Evolutionary conservation across 257 asterid genomes (phyloP), one percentile per base, ranked within the genome.

Genomic region (Solanum dulcamara): DNA sequence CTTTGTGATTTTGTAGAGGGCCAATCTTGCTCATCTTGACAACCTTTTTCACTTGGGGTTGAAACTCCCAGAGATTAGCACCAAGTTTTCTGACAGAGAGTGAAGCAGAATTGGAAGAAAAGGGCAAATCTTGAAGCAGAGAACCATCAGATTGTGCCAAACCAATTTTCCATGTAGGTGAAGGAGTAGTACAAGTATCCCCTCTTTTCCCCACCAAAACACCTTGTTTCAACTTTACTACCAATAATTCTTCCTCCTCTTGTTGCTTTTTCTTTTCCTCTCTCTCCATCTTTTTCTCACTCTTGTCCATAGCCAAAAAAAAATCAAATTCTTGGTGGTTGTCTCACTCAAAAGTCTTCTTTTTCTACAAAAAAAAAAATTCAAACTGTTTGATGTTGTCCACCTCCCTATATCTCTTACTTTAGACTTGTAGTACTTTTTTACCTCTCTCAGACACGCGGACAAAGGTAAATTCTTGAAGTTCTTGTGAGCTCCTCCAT

Each of bases 81-180:
- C 93, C 95, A 87, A 96, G 91, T 85, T 94, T 92, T 59, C 98
- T 92, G 6, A 98, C 98, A 55, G 99, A 93, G 38, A 93, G 90
- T 70, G 87, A 72, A 68, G 84, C 50, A 40, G 89, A 84, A 40
- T 86, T 89, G 42, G 92, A 50, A 84, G 92, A 62, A 40, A 90
- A 86, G 48, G 87, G 88, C 81, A 86, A 85, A 86, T 92, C 92
- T 84, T 91, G 92, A 88, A 91, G 87, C 32, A 91, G 85, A 81
- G 93, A 90, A 18, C 93, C 93, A 85, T 94, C 96, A 44, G 84
- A 80, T 85, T 90, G 93, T 84, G 90, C 60, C 86, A 90, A 51
- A 64, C 94, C 97, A 83, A 90, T 89, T 89, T 89, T 93, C 99
- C 99, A 94, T 53, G 91, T 86, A 30, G 94, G 92, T 26, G 97